phyloP scores from a whole-genome alignment of 306 rosid species.

The Begonia peltatifolia region DNA sequence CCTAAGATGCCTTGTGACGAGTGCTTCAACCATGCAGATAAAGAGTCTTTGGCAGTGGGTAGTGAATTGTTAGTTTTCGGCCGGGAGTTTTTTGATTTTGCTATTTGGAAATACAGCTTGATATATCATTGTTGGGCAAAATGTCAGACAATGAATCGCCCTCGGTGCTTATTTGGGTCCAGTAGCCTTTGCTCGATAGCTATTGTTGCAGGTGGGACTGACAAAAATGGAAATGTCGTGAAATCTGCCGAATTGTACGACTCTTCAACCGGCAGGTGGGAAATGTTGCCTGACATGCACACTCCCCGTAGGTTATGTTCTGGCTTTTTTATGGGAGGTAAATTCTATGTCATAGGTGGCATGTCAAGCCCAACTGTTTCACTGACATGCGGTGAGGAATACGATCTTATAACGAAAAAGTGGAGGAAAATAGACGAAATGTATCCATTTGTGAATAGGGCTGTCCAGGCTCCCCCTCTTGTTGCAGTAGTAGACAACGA shows the following conservation, averaged over 20 bases:
- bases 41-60: constrained; percentile 31
- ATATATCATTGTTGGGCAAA: constrained; percentile 14
- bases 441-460: constrained; percentile 16
- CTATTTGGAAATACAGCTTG: constrained; percentile 22
- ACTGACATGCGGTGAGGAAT: constrained; percentile 25
- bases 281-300: constrained; percentile 11
- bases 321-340: constrained; percentile 22
- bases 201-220: constrained; percentile 27
- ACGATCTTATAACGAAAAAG: constrained; percentile 12
- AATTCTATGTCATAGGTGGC: constrained; percentile 28
- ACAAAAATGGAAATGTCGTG: constrained; percentile 9
- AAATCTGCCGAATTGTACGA: constrained; percentile 19
- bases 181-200: constrained; percentile 19
- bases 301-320: constrained; percentile 18
- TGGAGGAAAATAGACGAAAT: constrained; percentile 23
- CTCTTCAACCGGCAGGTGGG: constrained; percentile 18
- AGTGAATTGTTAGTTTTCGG: constrained; percentile 22
- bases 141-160: constrained; percentile 12
- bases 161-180: constrained; percentile 25
- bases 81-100: constrained; percentile 17
- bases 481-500: constrained; percentile 26
- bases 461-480: constrained; percentile 25
- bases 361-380: constrained; percentile 15
- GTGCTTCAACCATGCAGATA: constrained; percentile 20
- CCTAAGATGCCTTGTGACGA: constrained; percentile 24